phyloP scores from a whole-genome alignment of 331 rosid genomes.

The Cydonia oblonga region DNA sequence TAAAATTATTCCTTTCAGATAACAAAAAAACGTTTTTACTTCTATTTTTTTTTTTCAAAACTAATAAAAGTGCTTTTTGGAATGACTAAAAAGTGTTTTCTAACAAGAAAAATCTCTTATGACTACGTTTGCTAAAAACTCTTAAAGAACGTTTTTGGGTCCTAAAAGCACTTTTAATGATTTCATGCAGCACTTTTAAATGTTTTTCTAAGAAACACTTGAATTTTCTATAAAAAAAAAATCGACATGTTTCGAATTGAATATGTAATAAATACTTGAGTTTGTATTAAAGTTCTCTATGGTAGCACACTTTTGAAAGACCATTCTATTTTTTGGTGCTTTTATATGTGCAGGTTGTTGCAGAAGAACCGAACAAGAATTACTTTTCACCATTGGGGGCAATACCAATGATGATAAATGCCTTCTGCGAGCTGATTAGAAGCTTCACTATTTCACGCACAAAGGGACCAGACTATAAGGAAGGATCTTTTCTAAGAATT shows the following conservation, averaged over 20 bases:
- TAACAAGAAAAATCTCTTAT: background rate
- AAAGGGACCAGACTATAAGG: conserved; percentile 34
- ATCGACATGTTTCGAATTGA: too few species aligned
- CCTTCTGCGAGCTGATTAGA: conserved; percentile 38
- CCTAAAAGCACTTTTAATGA: too few species aligned
- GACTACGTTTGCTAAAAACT: too few species aligned
- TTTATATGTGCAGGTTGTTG: conserved; percentile 24
- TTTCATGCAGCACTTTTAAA: too few species aligned
- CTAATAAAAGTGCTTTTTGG: background rate
- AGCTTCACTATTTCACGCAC: conserved; percentile 34
- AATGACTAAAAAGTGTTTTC: background rate
- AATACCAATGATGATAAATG: conserved; percentile 33
- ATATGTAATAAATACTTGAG: too few species aligned
- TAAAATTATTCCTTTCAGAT: background rate
- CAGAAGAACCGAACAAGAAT: conserved; percentile 54
- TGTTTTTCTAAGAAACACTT: too few species aligned
- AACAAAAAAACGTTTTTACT: background rate
- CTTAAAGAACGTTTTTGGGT: too few species aligned
- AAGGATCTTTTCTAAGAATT: conserved; percentile 29
- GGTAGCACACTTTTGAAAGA: too few species aligned
- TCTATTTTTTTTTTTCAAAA: background rate
- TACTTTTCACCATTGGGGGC: conserved; percentile 38
- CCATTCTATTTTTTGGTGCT: too few species aligned
- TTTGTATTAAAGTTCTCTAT: too few species aligned
- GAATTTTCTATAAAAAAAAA: too few species aligned